Percentiles rank a stretch among this genome's conserved stretches.
Evolutionary conservation across 2,329 filamentous ascomycete species (phyloP).

Genomic region (Didymella exigua): DNA sequence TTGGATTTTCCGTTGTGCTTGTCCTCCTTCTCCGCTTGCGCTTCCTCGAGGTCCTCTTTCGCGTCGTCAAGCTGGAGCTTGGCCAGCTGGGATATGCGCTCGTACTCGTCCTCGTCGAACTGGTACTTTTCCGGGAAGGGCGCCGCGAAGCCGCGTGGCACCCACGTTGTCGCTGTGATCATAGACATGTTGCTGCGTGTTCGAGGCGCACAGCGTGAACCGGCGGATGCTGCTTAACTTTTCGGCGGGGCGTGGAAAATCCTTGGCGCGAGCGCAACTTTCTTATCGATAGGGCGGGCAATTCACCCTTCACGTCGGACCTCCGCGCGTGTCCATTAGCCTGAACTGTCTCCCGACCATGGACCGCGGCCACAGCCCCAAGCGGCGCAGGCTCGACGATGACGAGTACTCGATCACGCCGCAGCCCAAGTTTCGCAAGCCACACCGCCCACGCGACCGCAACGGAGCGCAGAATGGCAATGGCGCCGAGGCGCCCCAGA

Average conservation of each 20-base stretch:
- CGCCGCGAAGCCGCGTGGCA: conserved; percentile 58
- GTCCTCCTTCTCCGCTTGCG: conserved; percentile 57
- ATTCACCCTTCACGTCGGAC: conserved; percentile 24
- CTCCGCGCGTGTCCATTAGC: conserved; percentile 20
- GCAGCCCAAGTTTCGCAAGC: conserved; percentile 52
- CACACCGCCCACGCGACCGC: conserved; percentile 41
- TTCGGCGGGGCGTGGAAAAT: conserved; percentile 8
- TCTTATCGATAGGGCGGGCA: conserved; percentile 24
- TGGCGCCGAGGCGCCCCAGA: conserved; percentile 55
- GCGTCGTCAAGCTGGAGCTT: conserved; percentile 83
- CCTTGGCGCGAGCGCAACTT: conserved; percentile 9
- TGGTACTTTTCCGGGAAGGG: conserved; percentile 57
- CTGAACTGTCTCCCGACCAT: conserved; percentile 24
- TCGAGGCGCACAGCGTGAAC: conserved; percentile 3
- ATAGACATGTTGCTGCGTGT: conserved; percentile 55
- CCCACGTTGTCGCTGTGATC: conserved; percentile 61
- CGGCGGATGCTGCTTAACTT: conserved; percentile 20
- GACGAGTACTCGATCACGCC: conserved; percentile 64
- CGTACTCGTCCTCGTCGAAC: conserved; percentile 59
- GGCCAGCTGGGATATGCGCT: conserved; percentile 57
- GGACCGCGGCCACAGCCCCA: conserved; percentile 59
- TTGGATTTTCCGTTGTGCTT: conserved; percentile 40
- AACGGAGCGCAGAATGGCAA: conserved; percentile 33
- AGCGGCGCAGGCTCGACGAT: conserved; percentile 70
- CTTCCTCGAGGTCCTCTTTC: conserved; percentile 70